A percentile compares a stretch with the other conserved stretches of the same genome.
Evolutionary conservation across 345 rosid genomes (phyloP).

Genomic region (Salix brachista): DNA sequence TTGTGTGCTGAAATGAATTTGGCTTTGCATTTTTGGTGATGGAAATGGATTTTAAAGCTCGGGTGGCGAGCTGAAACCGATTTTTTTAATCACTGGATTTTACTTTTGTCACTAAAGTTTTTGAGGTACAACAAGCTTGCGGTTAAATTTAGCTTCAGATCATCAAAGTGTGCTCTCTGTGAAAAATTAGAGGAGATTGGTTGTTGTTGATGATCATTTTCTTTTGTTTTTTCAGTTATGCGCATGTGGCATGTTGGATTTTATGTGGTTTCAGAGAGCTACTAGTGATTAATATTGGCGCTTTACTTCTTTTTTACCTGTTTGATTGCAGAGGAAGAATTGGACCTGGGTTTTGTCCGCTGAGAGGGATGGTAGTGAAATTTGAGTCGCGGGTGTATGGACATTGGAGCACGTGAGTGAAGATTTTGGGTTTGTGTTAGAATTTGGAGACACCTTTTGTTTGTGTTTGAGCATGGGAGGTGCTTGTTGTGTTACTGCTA

Average conservation of each 20-base stretch:
- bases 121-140: neutral
- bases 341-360: neutral
- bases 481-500: slow-evolving; percentile 93
- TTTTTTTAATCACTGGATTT: neutral
- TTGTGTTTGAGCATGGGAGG: slow-evolving; percentile 64
- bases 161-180: neutral
- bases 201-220: neutral
- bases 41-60: neutral
- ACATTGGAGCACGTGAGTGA: slow-evolving; percentile 24
- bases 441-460: slow-evolving; percentile 21
- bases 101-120: neutral
- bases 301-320: slow-evolving; percentile 8
- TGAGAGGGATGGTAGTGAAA: slow-evolving; percentile 9
- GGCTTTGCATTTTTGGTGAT: neutral
- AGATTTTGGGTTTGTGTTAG: slow-evolving; percentile 13
- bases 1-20: neutral
- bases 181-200: neutral
- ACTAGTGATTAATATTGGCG: neutral
- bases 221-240: neutral
- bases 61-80: neutral
- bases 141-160: neutral
- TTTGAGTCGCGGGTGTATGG: neutral
- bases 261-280: neutral
- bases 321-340: slow-evolving; percentile 17
- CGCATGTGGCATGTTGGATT: neutral